Evolutionary conservation across 768 basidiomycete genomes (phyloP), one percentile per base, ranked within the genome.

Genomic region (Tricholoma bakamatsutake): DNA sequence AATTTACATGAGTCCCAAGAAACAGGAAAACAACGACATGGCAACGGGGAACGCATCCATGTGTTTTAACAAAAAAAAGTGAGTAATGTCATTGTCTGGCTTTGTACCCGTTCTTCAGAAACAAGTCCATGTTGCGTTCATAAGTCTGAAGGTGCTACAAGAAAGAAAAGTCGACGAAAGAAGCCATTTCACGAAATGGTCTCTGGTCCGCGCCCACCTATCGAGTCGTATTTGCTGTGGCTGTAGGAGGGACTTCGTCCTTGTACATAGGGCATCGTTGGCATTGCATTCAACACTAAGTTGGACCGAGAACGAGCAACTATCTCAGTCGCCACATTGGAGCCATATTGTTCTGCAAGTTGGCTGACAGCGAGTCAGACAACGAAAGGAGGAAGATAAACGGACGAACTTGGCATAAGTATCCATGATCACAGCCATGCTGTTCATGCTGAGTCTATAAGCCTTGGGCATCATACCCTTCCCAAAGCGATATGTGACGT

Each of bases 401-500:
- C 18, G 37, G 31, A 73, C 78, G 31, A 59, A 90, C 88, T 76
- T 85, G 17, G 87, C 88, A 66, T 90, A 91, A 56, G 86, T 84
- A 59, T 93, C 90, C 86, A 91, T 85, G 66, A 93, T 89, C 52
- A 88, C 78, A 3, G 85, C 87, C 85, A 91, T 88, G 57, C 80
- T 84, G 56, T 77, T 79, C 76, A 81, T 72, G 71, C 83, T 84
- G 45, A 92, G 75, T 34, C 88, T 76, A 69, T 93, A 92, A 12
- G 85, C 82, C 75, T 89, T 88, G 55, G 89, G 90, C 78, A 87
- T 90, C 83, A 91, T 84, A 57, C 90, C 90, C 74, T 91, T 92
- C 9, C 89, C 89, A 67, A 92, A 92, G 51, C 90, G 78, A 67
- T 90, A 91, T 18, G 89, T 92, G 66, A 93, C 83, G 61, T 92